phyloP scores from a whole-genome alignment of 2,329 filamentous ascomycete genomes.

The Apiospora hydei region DNA sequence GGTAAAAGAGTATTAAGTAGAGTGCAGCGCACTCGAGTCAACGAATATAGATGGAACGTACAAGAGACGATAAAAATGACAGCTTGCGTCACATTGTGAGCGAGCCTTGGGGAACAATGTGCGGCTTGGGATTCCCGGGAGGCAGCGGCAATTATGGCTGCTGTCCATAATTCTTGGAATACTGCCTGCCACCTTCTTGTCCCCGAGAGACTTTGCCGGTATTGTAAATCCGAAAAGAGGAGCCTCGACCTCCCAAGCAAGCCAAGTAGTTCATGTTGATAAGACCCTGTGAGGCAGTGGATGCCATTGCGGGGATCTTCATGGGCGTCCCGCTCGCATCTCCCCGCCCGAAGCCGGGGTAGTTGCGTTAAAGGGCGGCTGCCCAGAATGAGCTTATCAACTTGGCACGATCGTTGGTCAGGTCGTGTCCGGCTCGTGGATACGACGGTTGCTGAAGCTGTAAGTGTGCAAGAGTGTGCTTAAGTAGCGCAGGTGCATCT shows the following conservation, averaged over 20 bases:
- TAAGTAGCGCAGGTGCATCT: neutral
- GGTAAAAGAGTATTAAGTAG: neutral
- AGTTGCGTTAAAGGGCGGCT: neutral
- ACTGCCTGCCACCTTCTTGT: neutral
- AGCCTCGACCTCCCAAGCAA: neutral
- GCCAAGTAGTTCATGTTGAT: neutral
- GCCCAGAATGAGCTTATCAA: constrained; percentile 3
- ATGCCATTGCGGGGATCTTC: neutral
- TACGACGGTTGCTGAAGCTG: neutral
- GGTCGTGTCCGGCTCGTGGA: neutral
- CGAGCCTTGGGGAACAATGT: neutral
- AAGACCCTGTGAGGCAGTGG: constrained; percentile 9
- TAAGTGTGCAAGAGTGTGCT: neutral
- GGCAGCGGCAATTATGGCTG: neutral
- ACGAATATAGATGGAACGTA: neutral
- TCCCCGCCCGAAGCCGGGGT: constrained; percentile 16
- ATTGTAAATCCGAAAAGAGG: neutral
- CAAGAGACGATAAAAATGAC: neutral
- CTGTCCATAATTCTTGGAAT: neutral
- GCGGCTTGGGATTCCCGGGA: neutral
- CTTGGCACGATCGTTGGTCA: neutral
- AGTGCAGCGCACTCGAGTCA: neutral
- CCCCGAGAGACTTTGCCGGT: neutral
- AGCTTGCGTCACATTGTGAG: neutral
- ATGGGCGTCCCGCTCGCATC: neutral